Conservation (phyloP, 1,139 yeast genomes). For the Geotrichum restrictum region DNA sequence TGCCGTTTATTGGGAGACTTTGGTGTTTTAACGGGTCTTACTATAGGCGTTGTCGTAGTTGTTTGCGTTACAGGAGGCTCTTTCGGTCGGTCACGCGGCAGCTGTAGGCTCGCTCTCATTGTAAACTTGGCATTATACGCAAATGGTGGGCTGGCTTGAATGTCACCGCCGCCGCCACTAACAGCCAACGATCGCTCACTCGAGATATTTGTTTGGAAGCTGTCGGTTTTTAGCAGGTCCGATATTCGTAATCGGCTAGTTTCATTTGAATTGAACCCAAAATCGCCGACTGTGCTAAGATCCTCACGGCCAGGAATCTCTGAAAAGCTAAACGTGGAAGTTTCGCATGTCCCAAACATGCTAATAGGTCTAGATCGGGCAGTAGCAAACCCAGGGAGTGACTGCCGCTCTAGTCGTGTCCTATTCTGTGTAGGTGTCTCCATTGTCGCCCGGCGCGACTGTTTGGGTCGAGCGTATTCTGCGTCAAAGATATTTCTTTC, state of each 20-base stretch:
- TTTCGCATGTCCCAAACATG: not conserved
- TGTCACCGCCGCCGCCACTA: not conserved
- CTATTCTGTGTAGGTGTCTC: constrained; percentile 7
- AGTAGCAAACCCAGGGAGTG: not conserved
- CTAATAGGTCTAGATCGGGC: not conserved
- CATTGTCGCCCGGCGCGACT: constrained; percentile 8
- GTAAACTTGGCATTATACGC: constrained; percentile 17
- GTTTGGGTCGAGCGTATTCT: constrained; percentile 2
- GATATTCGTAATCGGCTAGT: constrained; percentile 19
- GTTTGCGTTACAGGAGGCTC: not conserved
- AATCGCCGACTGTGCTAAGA: not conserved
- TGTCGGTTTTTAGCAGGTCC: constrained; percentile 18
- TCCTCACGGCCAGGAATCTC: not conserved
- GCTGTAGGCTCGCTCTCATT: constrained; percentile 17
- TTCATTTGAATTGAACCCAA: constrained; percentile 4
- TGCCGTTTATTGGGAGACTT: not conserved
- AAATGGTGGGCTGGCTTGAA: constrained; percentile 1
- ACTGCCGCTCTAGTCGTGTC: not conserved
- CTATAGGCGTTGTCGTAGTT: not conserved
- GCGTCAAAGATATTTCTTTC: constrained; percentile 10
- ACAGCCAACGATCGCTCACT: constrained; percentile 7
- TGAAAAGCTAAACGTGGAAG: not conserved
- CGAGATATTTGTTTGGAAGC: constrained; percentile 12
- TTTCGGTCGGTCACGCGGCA: constrained; percentile 1
- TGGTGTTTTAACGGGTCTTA: not conserved